Evolutionary conservation across 176 grass and related monocot species (phyloP).

Genomic region (Paspalum vaginatum): DNA sequence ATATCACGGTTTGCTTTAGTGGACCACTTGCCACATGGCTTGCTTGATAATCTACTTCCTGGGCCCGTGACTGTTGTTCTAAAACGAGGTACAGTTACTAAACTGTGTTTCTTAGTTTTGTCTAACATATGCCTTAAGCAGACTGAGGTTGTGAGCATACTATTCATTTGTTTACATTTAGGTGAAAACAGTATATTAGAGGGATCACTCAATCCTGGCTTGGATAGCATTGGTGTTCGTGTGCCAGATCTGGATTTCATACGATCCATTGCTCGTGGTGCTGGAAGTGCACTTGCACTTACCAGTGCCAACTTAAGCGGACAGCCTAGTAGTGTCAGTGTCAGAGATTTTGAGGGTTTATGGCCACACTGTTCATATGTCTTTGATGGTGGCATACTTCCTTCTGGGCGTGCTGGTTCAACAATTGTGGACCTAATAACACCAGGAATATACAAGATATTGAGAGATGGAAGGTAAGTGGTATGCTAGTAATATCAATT

Average conservation of each 20-base stretch:
- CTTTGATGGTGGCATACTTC: slow-evolving; percentile 80
- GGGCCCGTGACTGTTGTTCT: slow-evolving; percentile 90
- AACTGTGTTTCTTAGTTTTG: not conserved
- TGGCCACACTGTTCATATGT: slow-evolving; percentile 86
- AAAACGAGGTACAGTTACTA: slow-evolving; percentile 71
- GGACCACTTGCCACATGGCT: slow-evolving; percentile 76
- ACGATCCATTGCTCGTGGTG: slow-evolving; percentile 69
- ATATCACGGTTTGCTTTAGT: slow-evolving; percentile 78
- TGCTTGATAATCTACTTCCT: slow-evolving; percentile 84
- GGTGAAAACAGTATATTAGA: slow-evolving; percentile 74
- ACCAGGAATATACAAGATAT: slow-evolving; percentile 79
- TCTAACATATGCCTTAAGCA: slow-evolving; percentile 26
- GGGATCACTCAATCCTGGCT: slow-evolving; percentile 81
- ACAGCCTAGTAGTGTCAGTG: slow-evolving; percentile 60
- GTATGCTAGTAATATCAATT: not conserved
- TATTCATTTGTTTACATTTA: slow-evolving; percentile 31
- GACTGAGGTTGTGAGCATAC: slow-evolving; percentile 24
- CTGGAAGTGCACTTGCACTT: slow-evolving; percentile 85
- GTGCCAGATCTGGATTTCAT: slow-evolving; percentile 83
- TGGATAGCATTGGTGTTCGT: slow-evolving; percentile 85
- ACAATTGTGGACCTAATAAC: slow-evolving; percentile 84
- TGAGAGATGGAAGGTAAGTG: slow-evolving; percentile 87
- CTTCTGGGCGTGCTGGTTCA: slow-evolving; percentile 85
- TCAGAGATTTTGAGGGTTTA: slow-evolving; percentile 78
- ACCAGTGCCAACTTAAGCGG: slow-evolving; percentile 93